phyloP scores from a whole-genome alignment of 2,329 filamentous ascomycete genomes.

The Rhexocercosporidium sp. region DNA sequence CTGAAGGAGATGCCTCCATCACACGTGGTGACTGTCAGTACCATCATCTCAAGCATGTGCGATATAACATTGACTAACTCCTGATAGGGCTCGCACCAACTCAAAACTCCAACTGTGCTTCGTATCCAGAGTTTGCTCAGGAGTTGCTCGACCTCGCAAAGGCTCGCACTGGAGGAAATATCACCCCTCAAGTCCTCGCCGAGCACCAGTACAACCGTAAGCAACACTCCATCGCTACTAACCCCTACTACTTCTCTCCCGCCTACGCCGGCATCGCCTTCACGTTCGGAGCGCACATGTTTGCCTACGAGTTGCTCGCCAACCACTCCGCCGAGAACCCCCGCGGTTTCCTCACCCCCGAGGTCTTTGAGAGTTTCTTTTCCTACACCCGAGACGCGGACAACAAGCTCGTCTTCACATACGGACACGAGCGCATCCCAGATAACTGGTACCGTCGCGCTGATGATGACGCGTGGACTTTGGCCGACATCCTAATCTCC shows the following conservation, averaged over 20 bases:
- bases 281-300: constrained; percentile 36
- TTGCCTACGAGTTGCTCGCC: constrained; percentile 39
- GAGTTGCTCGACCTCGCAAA: constrained; percentile 28
- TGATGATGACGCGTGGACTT: constrained; percentile 46
- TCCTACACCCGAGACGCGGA: constrained; percentile 20
- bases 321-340: constrained; percentile 36
- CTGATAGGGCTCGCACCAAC: constrained; percentile 18
- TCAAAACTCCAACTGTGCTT: constrained; percentile 31
- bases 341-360: constrained; percentile 20
- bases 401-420: constrained; percentile 20
- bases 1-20: constrained; percentile 29
- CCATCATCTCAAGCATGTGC: neutral
- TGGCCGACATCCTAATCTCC: constrained; percentile 47
- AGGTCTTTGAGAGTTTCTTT: constrained; percentile 27
- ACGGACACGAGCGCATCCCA: constrained; percentile 26
- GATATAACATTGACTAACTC: neutral
- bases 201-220: constrained; percentile 27
- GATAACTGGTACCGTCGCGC: constrained; percentile 30
- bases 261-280: constrained; percentile 37
- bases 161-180: constrained; percentile 15
- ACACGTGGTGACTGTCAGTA: constrained; percentile 25
- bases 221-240: constrained; percentile 40
- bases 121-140: constrained; percentile 27
- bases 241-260: constrained; percentile 42
- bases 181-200: constrained; percentile 28